Base-by-base conservation (phyloP, 331 rosid genomes). In the Prunus yedoensis region DNA sequence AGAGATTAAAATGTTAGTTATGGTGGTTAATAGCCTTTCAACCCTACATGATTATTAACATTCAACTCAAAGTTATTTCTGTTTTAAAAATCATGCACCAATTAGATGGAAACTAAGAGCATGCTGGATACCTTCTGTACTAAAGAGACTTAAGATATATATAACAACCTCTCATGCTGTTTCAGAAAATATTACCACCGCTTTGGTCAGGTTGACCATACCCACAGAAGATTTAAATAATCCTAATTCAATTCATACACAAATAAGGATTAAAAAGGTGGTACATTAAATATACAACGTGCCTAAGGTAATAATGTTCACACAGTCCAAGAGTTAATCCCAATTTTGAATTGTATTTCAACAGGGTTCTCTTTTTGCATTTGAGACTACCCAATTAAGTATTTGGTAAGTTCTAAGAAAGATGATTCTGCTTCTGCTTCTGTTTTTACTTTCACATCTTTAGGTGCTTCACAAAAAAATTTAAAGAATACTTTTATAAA, bases 1-100 rank as follows among this genome's bases (percentile, higher is more conserved):
- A 7, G 6, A 57, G 30, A 73, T 27, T 46, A 47, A 15, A 70
- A 60, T 27, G 10, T n/a, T 56, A 35, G 9, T 53, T 61, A 71
- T 66, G 25, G 30, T 25, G 50, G 59, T 60, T 73, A 23, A 51
- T 45, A 71, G 54, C 18, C 17, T 58, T 59, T 32, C 67, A 45
- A 59, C 18, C 30, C 47, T 59, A 11, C 27, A 45, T 21, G 53
- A 38, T 10, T 72, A 41, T 14, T 21, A 20, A 28, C 15, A 52
- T 64, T 71, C 28, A 13, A 64, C 41, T 25, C 56, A 64, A 54
- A 64, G 60, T 64, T 71, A 52, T 35, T 64, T 71, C 43, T 25
- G 45, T 27, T 46, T 41, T 28, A 14, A 2, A 23, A 41, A 43
- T 2, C 10, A 54, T 10, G 78, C 63, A 59, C 28, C 41, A 56